Evolutionary conservation across 352 stramenopile species (phyloP).

Genomic region (Phytophthora melonis): DNA sequence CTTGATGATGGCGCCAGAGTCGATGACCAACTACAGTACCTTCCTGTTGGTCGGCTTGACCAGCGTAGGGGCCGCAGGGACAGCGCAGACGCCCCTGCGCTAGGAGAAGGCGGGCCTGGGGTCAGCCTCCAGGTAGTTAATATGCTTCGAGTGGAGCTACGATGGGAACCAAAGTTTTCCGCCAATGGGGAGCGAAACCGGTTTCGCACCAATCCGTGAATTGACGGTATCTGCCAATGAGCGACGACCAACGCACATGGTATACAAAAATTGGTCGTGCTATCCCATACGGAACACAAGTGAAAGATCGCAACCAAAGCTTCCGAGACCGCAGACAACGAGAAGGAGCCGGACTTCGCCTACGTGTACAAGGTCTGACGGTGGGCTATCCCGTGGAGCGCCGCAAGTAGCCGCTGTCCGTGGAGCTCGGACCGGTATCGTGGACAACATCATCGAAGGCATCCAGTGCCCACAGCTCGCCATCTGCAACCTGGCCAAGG

Average conservation of each 20-base stretch:
- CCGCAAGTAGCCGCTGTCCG: constrained; percentile 97
- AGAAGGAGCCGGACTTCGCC: no score
- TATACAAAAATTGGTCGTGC: no score
- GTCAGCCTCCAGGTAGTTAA: no score
- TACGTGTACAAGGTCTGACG: no score
- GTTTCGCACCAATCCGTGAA: constrained; percentile 12
- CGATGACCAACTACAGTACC: constrained; percentile 74
- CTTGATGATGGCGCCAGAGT: no score
- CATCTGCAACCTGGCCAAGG: constrained; percentile 94
- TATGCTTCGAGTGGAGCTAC: no score
- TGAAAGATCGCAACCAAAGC: no score
- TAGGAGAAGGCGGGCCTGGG: constrained; percentile 16
- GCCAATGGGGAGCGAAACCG: constrained; percentile 33
- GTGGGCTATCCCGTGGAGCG: constrained; percentile 98
- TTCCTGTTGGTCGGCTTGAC: constrained; percentile 57
- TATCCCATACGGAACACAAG: no score
- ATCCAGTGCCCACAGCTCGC: constrained; percentile 99
- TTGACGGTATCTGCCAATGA: constrained; percentile 8
- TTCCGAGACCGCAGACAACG: no score
- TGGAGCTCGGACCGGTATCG: constrained; percentile 99
- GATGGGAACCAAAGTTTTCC: constrained; percentile 58
- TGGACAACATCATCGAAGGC: constrained; percentile 99
- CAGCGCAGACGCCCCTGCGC: no score
- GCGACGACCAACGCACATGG: constrained; percentile 27
- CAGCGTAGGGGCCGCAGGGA: no score